phyloP scores from a whole-genome alignment of 2,329 filamentous ascomycete species.

The Leptographium galeiforme region DNA sequence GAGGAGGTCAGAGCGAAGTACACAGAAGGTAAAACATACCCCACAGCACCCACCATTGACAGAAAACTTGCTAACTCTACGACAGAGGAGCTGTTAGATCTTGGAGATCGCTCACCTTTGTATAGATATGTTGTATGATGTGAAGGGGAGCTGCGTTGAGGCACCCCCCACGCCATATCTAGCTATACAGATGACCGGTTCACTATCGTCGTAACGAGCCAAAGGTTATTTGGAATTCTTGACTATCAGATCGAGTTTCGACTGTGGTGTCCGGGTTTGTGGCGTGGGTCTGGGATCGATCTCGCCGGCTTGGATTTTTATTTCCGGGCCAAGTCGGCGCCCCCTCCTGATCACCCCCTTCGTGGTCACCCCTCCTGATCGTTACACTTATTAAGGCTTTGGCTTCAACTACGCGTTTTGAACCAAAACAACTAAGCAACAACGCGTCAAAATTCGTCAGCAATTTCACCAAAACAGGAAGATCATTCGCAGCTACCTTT shows the following conservation, averaged over 20 bases:
- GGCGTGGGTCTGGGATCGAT: too few relatives aligned
- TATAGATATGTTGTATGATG: slow-evolving; percentile 17
- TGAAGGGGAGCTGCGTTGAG: neutral
- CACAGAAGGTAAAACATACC: slow-evolving; percentile 4
- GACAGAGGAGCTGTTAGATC: slow-evolving; percentile 15
- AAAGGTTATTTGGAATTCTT: too few relatives aligned
- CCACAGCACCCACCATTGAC: neutral
- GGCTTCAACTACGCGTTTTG: neutral
- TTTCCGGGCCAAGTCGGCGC: too few relatives aligned
- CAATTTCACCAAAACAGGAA: neutral
- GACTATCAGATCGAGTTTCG: too few relatives aligned
- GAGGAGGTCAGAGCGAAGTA: slow-evolving; percentile 17
- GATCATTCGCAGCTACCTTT: neutral
- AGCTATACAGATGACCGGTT: too few relatives aligned
- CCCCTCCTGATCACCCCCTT: too few relatives aligned
- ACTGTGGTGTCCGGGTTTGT: too few relatives aligned
- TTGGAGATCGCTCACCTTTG: slow-evolving; percentile 19
- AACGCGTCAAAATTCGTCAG: neutral
- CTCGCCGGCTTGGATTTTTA: too few relatives aligned
- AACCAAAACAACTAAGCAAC: neutral
- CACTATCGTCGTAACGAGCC: too few relatives aligned
- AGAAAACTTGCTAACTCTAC: neutral
- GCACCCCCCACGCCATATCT: too few relatives aligned
- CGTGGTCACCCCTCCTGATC: too few relatives aligned
- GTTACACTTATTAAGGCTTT: too few relatives aligned